Evolutionary conservation across 148 eudicot genomes (phyloP).

Genomic region (Rhododendron ferrugineum): DNA sequence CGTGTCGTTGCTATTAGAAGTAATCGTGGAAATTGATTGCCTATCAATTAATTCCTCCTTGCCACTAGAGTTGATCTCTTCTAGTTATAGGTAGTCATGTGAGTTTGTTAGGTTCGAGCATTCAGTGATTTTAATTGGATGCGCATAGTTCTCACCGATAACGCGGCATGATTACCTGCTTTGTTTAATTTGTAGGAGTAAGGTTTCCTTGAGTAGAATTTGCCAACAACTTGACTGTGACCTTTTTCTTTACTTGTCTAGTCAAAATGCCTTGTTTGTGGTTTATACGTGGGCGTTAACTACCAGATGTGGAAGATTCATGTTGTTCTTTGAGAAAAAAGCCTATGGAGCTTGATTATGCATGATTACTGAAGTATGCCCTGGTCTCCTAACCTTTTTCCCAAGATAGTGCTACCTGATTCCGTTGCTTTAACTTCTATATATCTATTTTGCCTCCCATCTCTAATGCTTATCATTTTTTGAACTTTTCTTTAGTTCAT

Average conservation of each 20-base stretch:
- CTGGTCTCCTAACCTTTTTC: background rate
- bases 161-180: background rate
- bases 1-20: background rate
- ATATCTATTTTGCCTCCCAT: background rate
- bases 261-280: background rate
- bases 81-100: background rate
- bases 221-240: background rate
- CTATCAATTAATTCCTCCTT: background rate
- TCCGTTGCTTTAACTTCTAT: background rate
- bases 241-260: background rate
- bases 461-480: background rate
- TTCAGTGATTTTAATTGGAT: background rate
- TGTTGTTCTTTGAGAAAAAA: background rate
- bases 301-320: background rate
- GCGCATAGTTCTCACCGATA: background rate
- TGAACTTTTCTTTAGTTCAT: background rate
- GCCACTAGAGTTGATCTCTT: background rate
- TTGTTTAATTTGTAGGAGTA: background rate
- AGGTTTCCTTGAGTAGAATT: background rate
- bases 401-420: background rate
- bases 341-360: background rate
- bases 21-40: background rate
- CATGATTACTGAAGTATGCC: background rate
- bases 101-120: background rate
- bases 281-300: background rate